A percentile compares a stretch with the other conserved stretches of the same genome.
Evolutionary conservation across 139 green algal species (phyloP).

Genomic region (Chlorella ohadii): DNA sequence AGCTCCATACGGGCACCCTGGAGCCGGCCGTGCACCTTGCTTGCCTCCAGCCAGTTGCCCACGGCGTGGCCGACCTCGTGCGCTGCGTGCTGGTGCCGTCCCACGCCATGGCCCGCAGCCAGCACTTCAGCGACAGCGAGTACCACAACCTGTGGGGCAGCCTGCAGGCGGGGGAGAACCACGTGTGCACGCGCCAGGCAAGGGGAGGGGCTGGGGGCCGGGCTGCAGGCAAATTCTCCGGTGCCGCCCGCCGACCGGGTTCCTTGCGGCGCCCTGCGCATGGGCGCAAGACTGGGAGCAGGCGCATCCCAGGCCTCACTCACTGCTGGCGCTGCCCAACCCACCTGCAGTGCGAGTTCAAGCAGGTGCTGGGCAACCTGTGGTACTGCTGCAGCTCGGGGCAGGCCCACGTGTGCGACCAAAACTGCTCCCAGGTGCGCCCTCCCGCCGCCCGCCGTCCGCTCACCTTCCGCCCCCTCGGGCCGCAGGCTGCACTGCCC

Average conservation of each 20-base stretch:
- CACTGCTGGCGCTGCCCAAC: too few relatives aligned
- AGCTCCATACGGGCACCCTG: not conserved
- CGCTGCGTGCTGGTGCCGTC: not conserved
- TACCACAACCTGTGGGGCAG: not conserved
- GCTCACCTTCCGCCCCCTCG: too few relatives aligned
- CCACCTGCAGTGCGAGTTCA: constrained; percentile 27
- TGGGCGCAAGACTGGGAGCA: too few relatives aligned
- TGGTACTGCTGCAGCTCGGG: constrained; percentile 34
- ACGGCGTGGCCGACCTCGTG: not conserved
- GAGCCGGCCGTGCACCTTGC: not conserved
- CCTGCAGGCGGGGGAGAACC: constrained; percentile 11
- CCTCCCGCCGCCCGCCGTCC: too few relatives aligned
- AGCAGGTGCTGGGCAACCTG: constrained; percentile 40
- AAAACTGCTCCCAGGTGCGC: constrained; percentile 5
- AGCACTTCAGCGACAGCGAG: constrained; percentile 1
- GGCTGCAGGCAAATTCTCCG: not conserved
- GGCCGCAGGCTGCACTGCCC: too few relatives aligned
- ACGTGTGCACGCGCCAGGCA: constrained; percentile 32
- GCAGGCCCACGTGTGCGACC: constrained; percentile 43
- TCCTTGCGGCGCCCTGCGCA: too few relatives aligned
- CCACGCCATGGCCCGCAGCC: not conserved
- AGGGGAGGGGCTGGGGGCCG: not conserved
- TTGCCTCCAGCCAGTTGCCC: not conserved
- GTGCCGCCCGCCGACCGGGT: too few relatives aligned
- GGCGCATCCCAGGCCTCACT: too few relatives aligned